A percentile compares a stretch with the other conserved stretches of the same genome.
phyloP scores from a whole-genome alignment of 441 rosid species.

The Macaranga tanarius region DNA sequence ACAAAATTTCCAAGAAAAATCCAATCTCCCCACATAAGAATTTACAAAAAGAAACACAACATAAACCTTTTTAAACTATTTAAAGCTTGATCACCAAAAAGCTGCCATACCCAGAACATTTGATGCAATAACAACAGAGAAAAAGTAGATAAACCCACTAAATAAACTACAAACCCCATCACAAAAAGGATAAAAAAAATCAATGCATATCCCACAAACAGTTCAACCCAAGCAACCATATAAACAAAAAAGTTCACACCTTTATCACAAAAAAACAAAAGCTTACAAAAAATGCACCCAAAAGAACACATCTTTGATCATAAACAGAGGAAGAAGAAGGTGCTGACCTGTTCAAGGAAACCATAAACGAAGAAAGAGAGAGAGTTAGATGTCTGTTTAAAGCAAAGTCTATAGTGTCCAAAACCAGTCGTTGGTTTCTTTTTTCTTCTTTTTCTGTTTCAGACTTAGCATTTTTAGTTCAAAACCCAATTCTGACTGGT shows the following conservation, averaged over 20 bases:
- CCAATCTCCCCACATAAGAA: neutral
- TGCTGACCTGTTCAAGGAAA: constrained; percentile 33
- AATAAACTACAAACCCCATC: constrained; percentile 2
- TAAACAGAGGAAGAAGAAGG: neutral
- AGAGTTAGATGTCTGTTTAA: constrained; percentile 10
- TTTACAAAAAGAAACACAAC: neutral
- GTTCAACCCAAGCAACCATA: constrained; percentile 7
- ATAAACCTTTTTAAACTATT: neutral
- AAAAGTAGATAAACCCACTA: neutral
- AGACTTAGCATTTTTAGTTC: constrained; percentile 16
- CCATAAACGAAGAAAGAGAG: constrained; percentile 11
- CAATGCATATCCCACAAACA: constrained; percentile 16
- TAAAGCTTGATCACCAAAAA: constrained; percentile 17
- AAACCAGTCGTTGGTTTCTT: constrained; percentile 31
- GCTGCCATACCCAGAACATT: neutral
- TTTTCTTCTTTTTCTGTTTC: constrained; percentile 12
- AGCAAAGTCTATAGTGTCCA: constrained; percentile 30
- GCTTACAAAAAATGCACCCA: constrained; percentile 21
- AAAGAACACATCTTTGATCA: constrained; percentile 12
- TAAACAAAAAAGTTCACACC: constrained; percentile 17
- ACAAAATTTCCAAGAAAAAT: neutral
- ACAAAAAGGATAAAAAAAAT: constrained; percentile 11
- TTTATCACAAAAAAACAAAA: constrained; percentile 15
- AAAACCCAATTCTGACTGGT: constrained; percentile 34
- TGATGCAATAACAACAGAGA: neutral